Evolutionary conservation across 2,329 filamentous ascomycete species (phyloP), one percentile per base, ranked within the genome.

Genomic region (Xylaria sp.): DNA sequence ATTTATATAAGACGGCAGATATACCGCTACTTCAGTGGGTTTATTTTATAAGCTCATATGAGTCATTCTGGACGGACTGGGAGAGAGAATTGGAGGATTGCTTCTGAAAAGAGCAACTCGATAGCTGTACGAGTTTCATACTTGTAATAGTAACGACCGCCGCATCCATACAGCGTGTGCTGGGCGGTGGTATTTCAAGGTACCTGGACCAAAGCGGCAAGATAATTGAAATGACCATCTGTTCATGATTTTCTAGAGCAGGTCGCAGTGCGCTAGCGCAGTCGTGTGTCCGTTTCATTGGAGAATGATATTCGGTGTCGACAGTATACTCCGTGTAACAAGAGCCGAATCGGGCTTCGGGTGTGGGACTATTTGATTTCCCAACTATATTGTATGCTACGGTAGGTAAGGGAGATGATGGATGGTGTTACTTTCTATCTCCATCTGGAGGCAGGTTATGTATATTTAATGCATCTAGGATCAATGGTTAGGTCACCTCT

Each of bases 351-450:
- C 59, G 48, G 63, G 67, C 50, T 48, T 57, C 18, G 37, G 55
- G 50, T 9, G 34, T 20, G 46, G 20, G 9, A 13, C 51, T 65
- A 68, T 65, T 68, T 65, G 66, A 61, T 41, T 68, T 68, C 9
- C 9, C 28, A 54, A 25, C 37, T 55, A 32, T 55, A 55, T 32
- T 32, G 52, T 10, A 37, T 37, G 34, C 10, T 37, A 37, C 34
- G 34, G 34, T 37, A 37, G 34, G 34, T 37, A 37, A 37, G 34
- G 34, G 8, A 37, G 34, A 37, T 34, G 32, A 34, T 34, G 1
- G 32, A 34, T 37, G 34, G 34, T 37, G 34, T 37, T 37, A 37
- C 34, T 37, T 10, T 10, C 34, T 37, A 9, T 37, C 34, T 37
- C 34, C 34, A 37, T 37, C 34, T 37, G 2, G 8, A 9, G 34